Percentiles rank a stretch among this genome's conserved stretches.
Conservation (phyloP, 1,284 basidiomycete species). For the Microbotryum saponariae region DNA sequence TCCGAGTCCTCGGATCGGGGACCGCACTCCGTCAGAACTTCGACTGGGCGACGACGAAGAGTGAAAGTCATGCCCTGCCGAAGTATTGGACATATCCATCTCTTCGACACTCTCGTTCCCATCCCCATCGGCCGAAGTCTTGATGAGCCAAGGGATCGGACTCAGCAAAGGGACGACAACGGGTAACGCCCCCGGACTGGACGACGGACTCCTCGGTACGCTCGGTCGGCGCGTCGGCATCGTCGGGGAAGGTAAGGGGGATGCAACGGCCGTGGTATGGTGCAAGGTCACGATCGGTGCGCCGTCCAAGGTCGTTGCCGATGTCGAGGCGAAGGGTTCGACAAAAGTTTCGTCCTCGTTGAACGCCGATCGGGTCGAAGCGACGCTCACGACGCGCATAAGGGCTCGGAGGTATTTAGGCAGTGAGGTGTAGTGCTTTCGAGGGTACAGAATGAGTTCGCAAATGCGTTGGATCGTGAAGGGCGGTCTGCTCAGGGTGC, state of each 20-base stretch:
- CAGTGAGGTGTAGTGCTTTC: constrained; percentile 62
- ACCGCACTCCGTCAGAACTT: neutral
- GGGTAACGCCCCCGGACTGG: constrained; percentile 13
- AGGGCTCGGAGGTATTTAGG: constrained; percentile 88
- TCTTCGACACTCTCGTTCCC: neutral
- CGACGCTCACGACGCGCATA: constrained; percentile 76
- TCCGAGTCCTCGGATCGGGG: too few species aligned
- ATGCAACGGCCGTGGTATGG: neutral
- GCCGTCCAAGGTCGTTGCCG: neutral
- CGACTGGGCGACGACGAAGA: neutral
- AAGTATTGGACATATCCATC: neutral
- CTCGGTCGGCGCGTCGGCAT: constrained; percentile 2
- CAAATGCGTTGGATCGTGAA: constrained; percentile 89
- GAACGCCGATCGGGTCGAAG: constrained; percentile 47
- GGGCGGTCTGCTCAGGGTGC: constrained; percentile 49
- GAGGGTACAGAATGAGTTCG: constrained; percentile 69
- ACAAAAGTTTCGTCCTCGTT: constrained; percentile 15
- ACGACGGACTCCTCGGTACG: neutral
- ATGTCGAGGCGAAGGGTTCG: neutral
- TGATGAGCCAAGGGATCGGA: constrained; percentile 29
- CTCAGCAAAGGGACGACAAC: constrained; percentile 26
- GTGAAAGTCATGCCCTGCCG: neutral
- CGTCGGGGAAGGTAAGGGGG: constrained; percentile 1
- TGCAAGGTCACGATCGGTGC: constrained; percentile 8
- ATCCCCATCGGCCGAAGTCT: neutral